Conservation (phyloP, 371 early-diverging fungal genomes). For the Rhizopus microsporus region DNA sequence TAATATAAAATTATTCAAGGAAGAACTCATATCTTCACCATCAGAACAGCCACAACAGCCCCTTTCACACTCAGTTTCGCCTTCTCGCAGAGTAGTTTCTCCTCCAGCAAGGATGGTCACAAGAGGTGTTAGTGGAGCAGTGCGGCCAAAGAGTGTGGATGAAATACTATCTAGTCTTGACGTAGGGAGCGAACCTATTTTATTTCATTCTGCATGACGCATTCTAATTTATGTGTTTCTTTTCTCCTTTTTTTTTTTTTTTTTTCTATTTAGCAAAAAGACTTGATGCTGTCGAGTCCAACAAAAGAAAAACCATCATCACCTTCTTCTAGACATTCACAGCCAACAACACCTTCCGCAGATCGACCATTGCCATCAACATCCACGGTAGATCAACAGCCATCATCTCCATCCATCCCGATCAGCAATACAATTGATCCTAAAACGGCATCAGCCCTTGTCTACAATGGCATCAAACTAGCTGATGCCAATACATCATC, state of each 20-base stretch:
- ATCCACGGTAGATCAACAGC: not conserved
- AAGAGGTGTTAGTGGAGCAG: slow-evolving; percentile 68
- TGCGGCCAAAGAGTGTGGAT: slow-evolving; percentile 62
- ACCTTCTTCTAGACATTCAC: not conserved
- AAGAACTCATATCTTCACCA: slow-evolving; percentile 3
- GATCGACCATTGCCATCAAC: not conserved
- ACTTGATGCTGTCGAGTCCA: not conserved
- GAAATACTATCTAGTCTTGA: slow-evolving; percentile 56
- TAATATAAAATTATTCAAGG: slow-evolving; percentile 9
- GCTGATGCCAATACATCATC: not conserved
- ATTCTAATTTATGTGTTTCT: not conserved
- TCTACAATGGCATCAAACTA: slow-evolving; percentile 60
- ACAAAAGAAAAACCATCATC: slow-evolving; percentile 1
- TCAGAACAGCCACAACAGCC: slow-evolving; percentile 1
- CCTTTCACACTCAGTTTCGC: not conserved
- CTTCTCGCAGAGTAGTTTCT: slow-evolving; percentile 44
- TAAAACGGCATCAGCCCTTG: slow-evolving; percentile 71
- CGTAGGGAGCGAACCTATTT: slow-evolving; percentile 19
- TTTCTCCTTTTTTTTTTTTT: slow-evolving; percentile 6
- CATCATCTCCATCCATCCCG: slow-evolving; percentile 21
- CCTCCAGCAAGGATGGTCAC: slow-evolving; percentile 77
- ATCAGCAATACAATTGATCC: slow-evolving; percentile 73
- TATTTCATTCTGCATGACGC: not conserved
- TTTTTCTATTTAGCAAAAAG: slow-evolving; percentile 14
- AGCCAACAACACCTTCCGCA: slow-evolving; percentile 2